These are phyloP conservation scores for Diplotaxis tenuifolia DNA, from an alignment of 345 rosid species.

Conservation along the genomic window DNA sequence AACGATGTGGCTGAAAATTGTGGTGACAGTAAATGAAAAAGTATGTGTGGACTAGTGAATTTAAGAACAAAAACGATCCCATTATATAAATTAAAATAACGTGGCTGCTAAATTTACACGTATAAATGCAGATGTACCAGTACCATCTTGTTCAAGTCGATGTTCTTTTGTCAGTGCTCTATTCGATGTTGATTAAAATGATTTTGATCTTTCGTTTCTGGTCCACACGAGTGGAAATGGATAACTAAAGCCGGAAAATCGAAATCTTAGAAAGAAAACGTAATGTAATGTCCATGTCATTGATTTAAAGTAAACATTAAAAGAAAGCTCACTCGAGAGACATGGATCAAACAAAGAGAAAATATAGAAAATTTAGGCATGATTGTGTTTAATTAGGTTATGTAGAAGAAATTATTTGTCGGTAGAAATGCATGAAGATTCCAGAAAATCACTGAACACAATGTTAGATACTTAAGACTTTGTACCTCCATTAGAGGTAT, in stretches of 20 bases:
- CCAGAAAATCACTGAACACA: neutral
- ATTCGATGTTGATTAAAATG: constrained; percentile 26
- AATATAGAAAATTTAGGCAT: neutral
- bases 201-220: constrained; percentile 30
- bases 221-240: constrained; percentile 38
- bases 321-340: constrained; percentile 19
- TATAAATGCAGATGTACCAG: constrained; percentile 22
- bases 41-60: constrained; percentile 4
- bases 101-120: constrained; percentile 36
- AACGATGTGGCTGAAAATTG: neutral
- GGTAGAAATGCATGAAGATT: neutral
- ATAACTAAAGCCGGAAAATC: constrained; percentile 22
- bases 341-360: constrained; percentile 22
- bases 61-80: constrained; percentile 6
- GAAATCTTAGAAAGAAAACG: constrained; percentile 25
- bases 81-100: constrained; percentile 2
- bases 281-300: constrained; percentile 30
- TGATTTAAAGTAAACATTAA: constrained; percentile 30
- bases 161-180: constrained; percentile 26
- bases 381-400: constrained; percentile 16
- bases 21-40: constrained; percentile 1
- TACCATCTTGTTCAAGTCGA: constrained; percentile 23
- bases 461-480: neutral
- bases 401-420: neutral
- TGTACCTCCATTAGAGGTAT: neutral